Percentiles rank a stretch among this genome's conserved stretches.
phyloP scores from a whole-genome alignment of 2,329 filamentous ascomycete genomes.

The Tolypocladium capitatum region DNA sequence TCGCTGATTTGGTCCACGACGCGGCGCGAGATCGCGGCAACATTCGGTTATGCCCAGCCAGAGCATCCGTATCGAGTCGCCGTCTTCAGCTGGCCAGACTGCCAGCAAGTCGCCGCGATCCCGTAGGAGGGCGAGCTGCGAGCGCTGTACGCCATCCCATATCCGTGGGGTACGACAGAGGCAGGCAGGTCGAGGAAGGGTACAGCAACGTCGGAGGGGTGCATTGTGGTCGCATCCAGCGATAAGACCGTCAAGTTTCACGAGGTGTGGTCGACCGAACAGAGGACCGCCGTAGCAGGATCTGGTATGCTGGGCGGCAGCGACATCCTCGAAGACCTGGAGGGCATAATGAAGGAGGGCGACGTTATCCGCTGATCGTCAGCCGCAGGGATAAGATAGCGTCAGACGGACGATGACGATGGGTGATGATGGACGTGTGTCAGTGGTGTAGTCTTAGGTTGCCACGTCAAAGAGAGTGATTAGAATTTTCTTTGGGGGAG shows the following conservation, averaged over 20 bases:
- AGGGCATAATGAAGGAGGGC: constrained; percentile 65
- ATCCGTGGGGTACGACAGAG: constrained; percentile 41
- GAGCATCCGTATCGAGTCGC: constrained; percentile 83
- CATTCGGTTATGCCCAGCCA: constrained; percentile 85
- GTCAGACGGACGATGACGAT: background rate
- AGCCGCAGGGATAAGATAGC: background rate
- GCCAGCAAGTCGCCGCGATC: constrained; percentile 70
- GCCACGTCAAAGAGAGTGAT: background rate
- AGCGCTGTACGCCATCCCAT: constrained; percentile 78
- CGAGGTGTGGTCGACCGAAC: constrained; percentile 70
- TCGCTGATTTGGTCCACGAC: constrained; percentile 82
- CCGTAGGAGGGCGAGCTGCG: constrained; percentile 70
- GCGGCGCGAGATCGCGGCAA: constrained; percentile 77
- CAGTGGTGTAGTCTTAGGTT: background rate
- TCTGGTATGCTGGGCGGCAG: constrained; percentile 63
- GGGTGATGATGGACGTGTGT: background rate
- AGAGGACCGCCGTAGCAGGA: constrained; percentile 36
- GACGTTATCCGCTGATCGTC: constrained; percentile 52
- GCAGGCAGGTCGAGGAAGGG: constrained; percentile 11
- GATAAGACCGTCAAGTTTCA: constrained; percentile 92
- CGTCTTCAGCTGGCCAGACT: constrained; percentile 89
- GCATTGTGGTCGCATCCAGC: constrained; percentile 82
- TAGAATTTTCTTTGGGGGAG: background rate
- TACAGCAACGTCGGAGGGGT: constrained; percentile 28
- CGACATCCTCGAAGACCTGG: constrained; percentile 69